Evolutionary conservation across 495 filamentous ascomycete species (phyloP), one percentile per base, ranked within the genome.

Genomic region (Aspergillus bertholletiae): DNA sequence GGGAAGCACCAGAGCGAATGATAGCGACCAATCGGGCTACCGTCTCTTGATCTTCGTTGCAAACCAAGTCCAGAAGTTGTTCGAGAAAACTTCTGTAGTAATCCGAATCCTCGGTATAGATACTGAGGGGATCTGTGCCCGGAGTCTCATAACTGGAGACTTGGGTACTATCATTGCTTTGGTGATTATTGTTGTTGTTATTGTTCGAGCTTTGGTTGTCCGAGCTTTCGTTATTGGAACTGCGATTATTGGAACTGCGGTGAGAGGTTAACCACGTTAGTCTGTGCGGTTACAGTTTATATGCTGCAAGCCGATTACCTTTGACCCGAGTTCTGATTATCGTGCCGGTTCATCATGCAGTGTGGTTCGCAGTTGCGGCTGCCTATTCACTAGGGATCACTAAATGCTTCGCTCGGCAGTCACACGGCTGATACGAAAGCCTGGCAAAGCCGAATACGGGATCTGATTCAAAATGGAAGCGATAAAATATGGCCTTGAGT

Each of bases 1-100:
- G 51, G 13, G 70, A 70, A 23, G 66, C 70, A 20, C 69, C 67
- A 11, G 70, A 61, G 30, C 71, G 72, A 48, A 75, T 69, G 46
- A 61, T 47, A 4, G 59, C 44, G 45, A 75, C 49, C 40, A 75
- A 27, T n/a, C 40, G 60, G 35, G 50, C 30, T 1, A 75, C 56
- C 0, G 61, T 44, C 27, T 57, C 64, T 27, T 61, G 57, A 18
- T 69, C 57, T 20, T 62, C 65, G 6, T 64, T 55, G 9, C 59
- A 56, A 43, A 75, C 61, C 18, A 71, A 23, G 12, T 49, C 50
- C 17, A 75, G 34, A 30, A 75, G 58, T 12, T 64, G 65, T n/a
- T 61, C 51, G 32, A 73, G 61, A 34, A 72, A 64, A 15, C 46
- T 49, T 27, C 57, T 60, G 43, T 70, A 70, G 24, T 71, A 72